These are phyloP conservation scores for Globisporangium canariense DNA, from an alignment of 352 stramenopile genomes.

Conservation along the genomic window DNA sequence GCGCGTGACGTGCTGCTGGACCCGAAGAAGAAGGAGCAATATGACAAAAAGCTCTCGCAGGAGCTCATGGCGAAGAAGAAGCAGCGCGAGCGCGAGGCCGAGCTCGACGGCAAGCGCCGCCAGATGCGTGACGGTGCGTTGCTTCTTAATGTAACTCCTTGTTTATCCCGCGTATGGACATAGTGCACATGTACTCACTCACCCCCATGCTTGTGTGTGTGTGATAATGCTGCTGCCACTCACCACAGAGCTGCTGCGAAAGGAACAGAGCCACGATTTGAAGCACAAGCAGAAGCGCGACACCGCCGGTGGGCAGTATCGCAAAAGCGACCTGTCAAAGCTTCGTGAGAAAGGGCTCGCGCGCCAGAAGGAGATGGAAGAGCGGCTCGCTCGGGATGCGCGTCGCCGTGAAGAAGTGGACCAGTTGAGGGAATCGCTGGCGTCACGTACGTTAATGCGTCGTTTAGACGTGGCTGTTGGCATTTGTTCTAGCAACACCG, in stretches of 20 bases:
- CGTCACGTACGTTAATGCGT: neutral
- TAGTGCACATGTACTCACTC: neutral
- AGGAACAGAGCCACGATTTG: constrained; percentile 46
- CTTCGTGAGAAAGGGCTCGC: constrained; percentile 50
- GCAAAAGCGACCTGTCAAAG: constrained; percentile 48
- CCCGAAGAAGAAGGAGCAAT: constrained; percentile 75
- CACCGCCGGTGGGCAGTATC: constrained; percentile 19
- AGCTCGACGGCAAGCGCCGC: constrained; percentile 52
- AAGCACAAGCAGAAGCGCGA: constrained; percentile 28
- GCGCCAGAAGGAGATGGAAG: constrained; percentile 52
- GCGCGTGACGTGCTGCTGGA: constrained; percentile 74
- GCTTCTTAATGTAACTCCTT: no score
- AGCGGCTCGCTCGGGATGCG: constrained; percentile 40
- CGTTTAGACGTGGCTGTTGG: neutral
- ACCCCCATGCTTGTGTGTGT: neutral
- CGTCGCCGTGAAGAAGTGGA: constrained; percentile 35
- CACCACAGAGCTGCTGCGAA: constrained; percentile 51
- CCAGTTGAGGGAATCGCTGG: constrained; percentile 20
- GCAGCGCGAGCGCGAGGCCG: constrained; percentile 57
- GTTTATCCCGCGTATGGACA: no score
- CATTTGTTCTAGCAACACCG: neutral
- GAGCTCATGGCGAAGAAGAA: constrained; percentile 63
- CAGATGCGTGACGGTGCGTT: constrained; percentile 61
- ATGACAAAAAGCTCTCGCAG: constrained; percentile 73
- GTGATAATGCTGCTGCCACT: neutral